Conservation (phyloP, 139 green algal genomes). For the Tetratostichococcus sp. region DNA sequence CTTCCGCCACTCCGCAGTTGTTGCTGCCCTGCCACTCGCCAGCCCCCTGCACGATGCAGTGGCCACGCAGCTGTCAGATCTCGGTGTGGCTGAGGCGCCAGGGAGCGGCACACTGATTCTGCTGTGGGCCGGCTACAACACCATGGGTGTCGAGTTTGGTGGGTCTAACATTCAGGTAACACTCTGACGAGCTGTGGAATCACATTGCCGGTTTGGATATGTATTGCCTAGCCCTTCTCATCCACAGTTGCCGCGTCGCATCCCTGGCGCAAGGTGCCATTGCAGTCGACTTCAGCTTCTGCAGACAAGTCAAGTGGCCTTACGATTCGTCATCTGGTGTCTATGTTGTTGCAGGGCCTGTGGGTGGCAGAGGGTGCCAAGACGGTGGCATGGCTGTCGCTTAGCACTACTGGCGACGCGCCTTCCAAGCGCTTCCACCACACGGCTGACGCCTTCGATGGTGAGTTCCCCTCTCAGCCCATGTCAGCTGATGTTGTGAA, state of each 20-base stretch:
- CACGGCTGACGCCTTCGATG: slow-evolving; percentile 12
- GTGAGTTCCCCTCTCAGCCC: too few relatives aligned
- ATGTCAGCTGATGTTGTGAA: not conserved
- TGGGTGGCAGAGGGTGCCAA: slow-evolving; percentile 5
- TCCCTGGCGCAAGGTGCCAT: too few relatives aligned
- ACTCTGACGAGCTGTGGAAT: too few relatives aligned
- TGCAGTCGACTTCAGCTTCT: too few relatives aligned
- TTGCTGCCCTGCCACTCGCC: not conserved
- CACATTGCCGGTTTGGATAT: too few relatives aligned
- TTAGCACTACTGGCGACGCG: not conserved
- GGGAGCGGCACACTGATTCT: slow-evolving; percentile 2
- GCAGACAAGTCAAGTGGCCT: too few relatives aligned
- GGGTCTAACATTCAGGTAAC: not conserved
- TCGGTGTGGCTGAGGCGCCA: not conserved
- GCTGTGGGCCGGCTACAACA: slow-evolving; percentile 27
- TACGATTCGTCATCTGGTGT: too few relatives aligned
- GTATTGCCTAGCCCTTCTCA: too few relatives aligned
- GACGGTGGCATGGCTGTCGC: not conserved
- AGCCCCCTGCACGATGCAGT: not conserved
- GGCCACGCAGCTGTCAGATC: not conserved
- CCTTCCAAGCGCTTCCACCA: slow-evolving; percentile 14
- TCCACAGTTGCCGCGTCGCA: too few relatives aligned
- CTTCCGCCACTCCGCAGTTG: slow-evolving; percentile 9
- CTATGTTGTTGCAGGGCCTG: not conserved
- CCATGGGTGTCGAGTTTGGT: slow-evolving; percentile 21